phyloP scores from a whole-genome alignment of 768 basidiomycete genomes.

The Omphalotus guepiniiformis region DNA sequence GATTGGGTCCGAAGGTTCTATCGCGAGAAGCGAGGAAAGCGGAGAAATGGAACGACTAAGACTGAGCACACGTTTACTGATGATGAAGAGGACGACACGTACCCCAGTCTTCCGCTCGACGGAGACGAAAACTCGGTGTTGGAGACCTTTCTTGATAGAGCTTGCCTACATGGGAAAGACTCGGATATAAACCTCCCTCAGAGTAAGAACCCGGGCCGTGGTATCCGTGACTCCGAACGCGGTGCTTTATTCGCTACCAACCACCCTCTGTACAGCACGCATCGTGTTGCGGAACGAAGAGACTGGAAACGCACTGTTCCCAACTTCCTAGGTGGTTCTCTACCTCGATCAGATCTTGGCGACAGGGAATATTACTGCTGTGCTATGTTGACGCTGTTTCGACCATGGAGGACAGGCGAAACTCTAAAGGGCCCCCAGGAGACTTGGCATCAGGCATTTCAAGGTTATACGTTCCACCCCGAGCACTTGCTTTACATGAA shows the following conservation, averaged over 20 bases:
- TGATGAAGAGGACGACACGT: too few relatives aligned
- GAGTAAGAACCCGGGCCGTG: too few relatives aligned
- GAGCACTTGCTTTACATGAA: slow-evolving; percentile 14
- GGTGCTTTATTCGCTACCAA: neutral
- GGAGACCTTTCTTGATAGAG: too few relatives aligned
- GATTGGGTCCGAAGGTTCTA: slow-evolving; percentile 14
- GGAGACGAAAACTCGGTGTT: too few relatives aligned
- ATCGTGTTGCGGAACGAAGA: neutral
- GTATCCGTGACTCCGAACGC: neutral
- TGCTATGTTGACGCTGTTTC: slow-evolving; percentile 30
- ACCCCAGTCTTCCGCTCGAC: too few relatives aligned
- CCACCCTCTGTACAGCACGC: slow-evolving; percentile 5
- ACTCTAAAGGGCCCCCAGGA: slow-evolving; percentile 20
- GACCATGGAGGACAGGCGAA: slow-evolving; percentile 26
- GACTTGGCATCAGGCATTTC: slow-evolving; percentile 22
- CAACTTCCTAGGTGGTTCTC: slow-evolving; percentile 25
- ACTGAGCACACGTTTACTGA: neutral
- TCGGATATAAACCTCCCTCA: too few relatives aligned
- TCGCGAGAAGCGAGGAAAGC: too few relatives aligned
- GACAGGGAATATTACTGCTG: slow-evolving; percentile 28
- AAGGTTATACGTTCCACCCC: slow-evolving; percentile 6
- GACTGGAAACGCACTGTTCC: slow-evolving; percentile 13
- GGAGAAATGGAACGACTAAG: neutral
- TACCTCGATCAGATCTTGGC: slow-evolving; percentile 27
- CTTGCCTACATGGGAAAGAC: too few relatives aligned